Conservation (phyloP, 2,329 filamentous ascomycete genomes). For the Leptosphaerulina australis region DNA sequence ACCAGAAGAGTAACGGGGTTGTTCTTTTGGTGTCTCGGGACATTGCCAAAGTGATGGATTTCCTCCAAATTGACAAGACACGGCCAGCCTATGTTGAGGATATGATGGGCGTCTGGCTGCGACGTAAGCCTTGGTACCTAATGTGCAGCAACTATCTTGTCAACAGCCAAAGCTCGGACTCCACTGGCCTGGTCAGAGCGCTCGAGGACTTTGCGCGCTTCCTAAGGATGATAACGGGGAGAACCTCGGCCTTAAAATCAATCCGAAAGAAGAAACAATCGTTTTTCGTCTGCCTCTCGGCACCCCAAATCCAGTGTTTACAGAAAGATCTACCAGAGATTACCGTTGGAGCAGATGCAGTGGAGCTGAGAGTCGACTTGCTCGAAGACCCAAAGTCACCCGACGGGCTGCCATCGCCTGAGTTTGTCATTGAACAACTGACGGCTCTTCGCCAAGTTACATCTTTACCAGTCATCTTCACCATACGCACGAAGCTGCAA, state of each 20-base stretch:
- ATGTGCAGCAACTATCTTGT: constrained; percentile 95
- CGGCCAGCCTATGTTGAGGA: constrained; percentile 91
- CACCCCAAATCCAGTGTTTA: constrained; percentile 72
- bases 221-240: constrained; percentile 70
- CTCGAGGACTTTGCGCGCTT: constrained; percentile 76
- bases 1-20: constrained; percentile 76
- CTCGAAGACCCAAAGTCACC: constrained; percentile 71
- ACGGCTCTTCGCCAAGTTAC: constrained; percentile 75
- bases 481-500: constrained; percentile 82
- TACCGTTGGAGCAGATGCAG: constrained; percentile 85
- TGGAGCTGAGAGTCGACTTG: constrained; percentile 92
- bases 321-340: constrained; percentile 71
- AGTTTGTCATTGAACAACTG: constrained; percentile 82
- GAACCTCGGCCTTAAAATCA: constrained; percentile 58
- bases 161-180: constrained; percentile 73
- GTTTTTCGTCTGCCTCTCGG: constrained; percentile 91
- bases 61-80: constrained; percentile 85
- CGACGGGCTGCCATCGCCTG: constrained; percentile 65
- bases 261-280: constrained; percentile 72
- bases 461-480: constrained; percentile 86
- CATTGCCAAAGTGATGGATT: constrained; percentile 85
- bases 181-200: constrained; percentile 57
- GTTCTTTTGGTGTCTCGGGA: constrained; percentile 88
- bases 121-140: constrained; percentile 86
- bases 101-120: constrained; percentile 87